Evolutionary conservation across 2,329 filamentous ascomycete genomes (phyloP).

Genomic region (Colletotrichum incanum): DNA sequence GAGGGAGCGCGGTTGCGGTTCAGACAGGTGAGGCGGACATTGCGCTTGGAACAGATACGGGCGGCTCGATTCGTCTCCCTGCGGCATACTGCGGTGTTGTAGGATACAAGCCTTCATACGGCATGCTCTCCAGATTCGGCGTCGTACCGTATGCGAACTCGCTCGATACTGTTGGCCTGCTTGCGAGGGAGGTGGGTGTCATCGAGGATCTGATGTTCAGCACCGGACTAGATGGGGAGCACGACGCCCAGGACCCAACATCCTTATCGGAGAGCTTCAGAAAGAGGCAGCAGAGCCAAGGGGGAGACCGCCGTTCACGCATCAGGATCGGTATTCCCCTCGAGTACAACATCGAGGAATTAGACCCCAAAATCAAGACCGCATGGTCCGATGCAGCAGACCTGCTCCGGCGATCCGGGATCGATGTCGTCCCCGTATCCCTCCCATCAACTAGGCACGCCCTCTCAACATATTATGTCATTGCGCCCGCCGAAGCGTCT

Average conservation of each 20-base stretch:
- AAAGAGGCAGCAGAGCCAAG: slow-evolving; percentile 56
- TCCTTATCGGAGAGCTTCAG: slow-evolving; percentile 74
- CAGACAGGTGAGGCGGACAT: slow-evolving; percentile 70
- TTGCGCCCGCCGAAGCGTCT: slow-evolving; percentile 94
- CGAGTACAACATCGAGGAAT: slow-evolving; percentile 92
- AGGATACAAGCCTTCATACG: slow-evolving; percentile 94
- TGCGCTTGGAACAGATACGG: slow-evolving; percentile 93
- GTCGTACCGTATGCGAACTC: slow-evolving; percentile 95
- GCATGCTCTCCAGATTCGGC: slow-evolving; percentile 86
- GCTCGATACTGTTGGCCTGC: slow-evolving; percentile 88
- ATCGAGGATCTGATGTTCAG: slow-evolving; percentile 70
- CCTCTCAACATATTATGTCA: slow-evolving; percentile 93
- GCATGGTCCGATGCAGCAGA: slow-evolving; percentile 78
- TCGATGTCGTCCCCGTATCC: slow-evolving; percentile 81
- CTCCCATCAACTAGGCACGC: slow-evolving; percentile 89
- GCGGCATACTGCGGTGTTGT: slow-evolving; percentile 88
- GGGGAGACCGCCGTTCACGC: slow-evolving; percentile 43
- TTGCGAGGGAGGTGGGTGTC: slow-evolving; percentile 70
- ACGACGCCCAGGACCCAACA: slow-evolving; percentile 83
- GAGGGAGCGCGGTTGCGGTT: slow-evolving; percentile 92
- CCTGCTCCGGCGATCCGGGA: slow-evolving; percentile 75
- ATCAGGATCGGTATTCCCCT: slow-evolving; percentile 71
- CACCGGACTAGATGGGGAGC: slow-evolving; percentile 61
- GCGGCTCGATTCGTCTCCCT: slow-evolving; percentile 88
- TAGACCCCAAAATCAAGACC: slow-evolving; percentile 77